Percentiles rank a stretch among this genome's conserved stretches.
These are phyloP conservation scores for Thamnidium elegans DNA, from an alignment of 192 early-diverging fungal genomes.

Conservation along the genomic window DNA sequence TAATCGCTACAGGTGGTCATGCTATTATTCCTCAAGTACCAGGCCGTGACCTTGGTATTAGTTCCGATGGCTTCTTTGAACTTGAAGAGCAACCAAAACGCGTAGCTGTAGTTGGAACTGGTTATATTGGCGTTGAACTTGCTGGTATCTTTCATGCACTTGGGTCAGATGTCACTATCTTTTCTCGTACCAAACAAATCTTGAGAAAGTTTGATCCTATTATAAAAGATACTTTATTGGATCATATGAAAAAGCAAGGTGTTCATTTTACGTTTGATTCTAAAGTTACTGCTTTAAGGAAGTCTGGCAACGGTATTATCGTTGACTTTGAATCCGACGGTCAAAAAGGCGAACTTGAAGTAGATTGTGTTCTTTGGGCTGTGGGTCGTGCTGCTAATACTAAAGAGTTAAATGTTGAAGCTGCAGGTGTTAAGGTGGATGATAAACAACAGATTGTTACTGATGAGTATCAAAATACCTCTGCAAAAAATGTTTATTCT, in stretches of 20 bases:
- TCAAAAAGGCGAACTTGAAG: constrained; percentile 50
- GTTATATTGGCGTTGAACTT: constrained; percentile 95
- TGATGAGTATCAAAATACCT: constrained; percentile 89
- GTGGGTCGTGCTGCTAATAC: constrained; percentile 78
- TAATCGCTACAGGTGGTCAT: constrained; percentile 75
- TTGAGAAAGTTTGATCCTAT: constrained; percentile 81
- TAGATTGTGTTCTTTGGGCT: constrained; percentile 87
- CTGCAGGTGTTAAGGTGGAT: constrained; percentile 61
- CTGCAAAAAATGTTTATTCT: constrained; percentile 67
- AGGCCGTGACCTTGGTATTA: constrained; percentile 84
- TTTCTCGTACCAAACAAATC: constrained; percentile 80
- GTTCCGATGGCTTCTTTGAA: constrained; percentile 92
- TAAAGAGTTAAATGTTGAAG: constrained; percentile 65
- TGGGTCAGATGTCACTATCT: constrained; percentile 77
- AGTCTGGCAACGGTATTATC: constrained; percentile 57
- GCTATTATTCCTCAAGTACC: constrained; percentile 70
- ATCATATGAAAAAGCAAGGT: constrained; percentile 70
- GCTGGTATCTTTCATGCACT: constrained; percentile 88
- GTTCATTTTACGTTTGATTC: constrained; percentile 71
- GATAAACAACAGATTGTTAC: constrained; percentile 67
- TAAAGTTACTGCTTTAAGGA: constrained; percentile 42
- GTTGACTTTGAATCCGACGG: constrained; percentile 40
- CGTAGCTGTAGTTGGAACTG: constrained; percentile 81
- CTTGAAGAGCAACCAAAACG: constrained; percentile 85
- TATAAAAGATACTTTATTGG: constrained; percentile 72